Conservation (phyloP, 1,139 yeast genomes). For the Martiniozyma asiatica region DNA sequence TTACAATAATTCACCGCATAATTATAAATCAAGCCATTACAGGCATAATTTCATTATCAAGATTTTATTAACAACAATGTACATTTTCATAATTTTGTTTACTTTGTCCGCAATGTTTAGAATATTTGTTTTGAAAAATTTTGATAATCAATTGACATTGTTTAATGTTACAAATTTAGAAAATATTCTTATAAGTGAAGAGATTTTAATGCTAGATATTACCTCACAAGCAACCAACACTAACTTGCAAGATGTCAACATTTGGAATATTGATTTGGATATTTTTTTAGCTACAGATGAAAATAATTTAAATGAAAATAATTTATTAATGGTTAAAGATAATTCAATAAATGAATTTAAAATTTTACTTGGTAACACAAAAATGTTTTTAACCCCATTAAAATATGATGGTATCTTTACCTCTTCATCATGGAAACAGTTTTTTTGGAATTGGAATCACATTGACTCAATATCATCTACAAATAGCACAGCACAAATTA, state of each 20-base stretch:
- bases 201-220: slow-evolving; percentile 70
- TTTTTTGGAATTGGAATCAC: slow-evolving; percentile 33
- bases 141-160: slow-evolving; percentile 31
- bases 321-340: too few relatives aligned
- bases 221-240: slow-evolving; percentile 70
- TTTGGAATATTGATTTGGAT: slow-evolving; percentile 64
- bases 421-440: slow-evolving; percentile 10
- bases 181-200: slow-evolving; percentile 69
- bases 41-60: slow-evolving; percentile 15
- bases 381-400: slow-evolving; percentile 57
- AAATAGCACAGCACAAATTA: slow-evolving; percentile 53
- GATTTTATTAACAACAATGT: slow-evolving; percentile 10
- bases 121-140: slow-evolving; percentile 16
- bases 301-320: slow-evolving; percentile 7
- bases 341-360: slow-evolving; percentile 26
- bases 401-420: slow-evolving; percentile 44
- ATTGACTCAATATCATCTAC: slow-evolving; percentile 29
- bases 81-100: slow-evolving; percentile 8
- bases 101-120: slow-evolving; percentile 11
- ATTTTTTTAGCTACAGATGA: slow-evolving; percentile 42
- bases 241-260: slow-evolving; percentile 60
- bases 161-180: slow-evolving; percentile 51
- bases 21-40: slow-evolving; percentile 19
- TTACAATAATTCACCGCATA: slow-evolving; percentile 22
- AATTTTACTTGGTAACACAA: slow-evolving; percentile 62